Percentiles rank a stretch among this genome's conserved stretches.
Evolutionary conservation across 2,329 filamentous ascomycete species (phyloP).

Genomic region (Geoglossum cookeanum): DNA sequence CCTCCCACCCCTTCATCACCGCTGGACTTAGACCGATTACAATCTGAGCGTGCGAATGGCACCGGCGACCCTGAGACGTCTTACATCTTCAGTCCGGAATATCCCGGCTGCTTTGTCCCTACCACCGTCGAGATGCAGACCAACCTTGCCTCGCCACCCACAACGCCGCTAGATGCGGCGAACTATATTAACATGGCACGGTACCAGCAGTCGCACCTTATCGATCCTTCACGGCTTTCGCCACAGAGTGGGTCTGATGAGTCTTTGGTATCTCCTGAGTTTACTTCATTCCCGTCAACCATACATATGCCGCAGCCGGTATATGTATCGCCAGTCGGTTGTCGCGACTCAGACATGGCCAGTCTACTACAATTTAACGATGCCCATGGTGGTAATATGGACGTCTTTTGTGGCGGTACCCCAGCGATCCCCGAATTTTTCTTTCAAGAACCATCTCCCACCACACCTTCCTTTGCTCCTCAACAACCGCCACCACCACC

Average conservation of each 20-base stretch:
- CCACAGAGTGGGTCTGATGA: background rate
- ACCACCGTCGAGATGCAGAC: constrained; percentile 2
- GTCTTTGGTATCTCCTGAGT: background rate
- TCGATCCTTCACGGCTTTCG: background rate
- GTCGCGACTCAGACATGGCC: background rate
- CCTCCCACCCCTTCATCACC: constrained; percentile 3
- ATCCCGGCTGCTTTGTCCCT: background rate
- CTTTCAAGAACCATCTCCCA: constrained; percentile 1
- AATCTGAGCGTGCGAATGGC: background rate
- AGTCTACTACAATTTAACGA: background rate
- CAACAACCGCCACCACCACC: background rate
- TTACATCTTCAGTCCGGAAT: constrained; percentile 1
- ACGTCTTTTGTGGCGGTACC: background rate
- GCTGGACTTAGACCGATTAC: background rate
- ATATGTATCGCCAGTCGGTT: constrained; percentile 4
- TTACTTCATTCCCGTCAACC: background rate
- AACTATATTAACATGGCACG: background rate
- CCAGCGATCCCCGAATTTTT: constrained; percentile 2
- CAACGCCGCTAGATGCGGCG: constrained; percentile 2
- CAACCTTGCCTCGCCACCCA: constrained; percentile 2
- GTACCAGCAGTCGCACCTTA: background rate
- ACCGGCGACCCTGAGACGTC: background rate
- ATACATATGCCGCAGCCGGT: constrained; percentile 5
- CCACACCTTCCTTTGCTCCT: background rate
- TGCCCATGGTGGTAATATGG: background rate